Evolutionary conservation across 2,329 filamentous ascomycete genomes (phyloP), one percentile per base, ranked within the genome.

Genomic region (Fusarium protoensiforme): DNA sequence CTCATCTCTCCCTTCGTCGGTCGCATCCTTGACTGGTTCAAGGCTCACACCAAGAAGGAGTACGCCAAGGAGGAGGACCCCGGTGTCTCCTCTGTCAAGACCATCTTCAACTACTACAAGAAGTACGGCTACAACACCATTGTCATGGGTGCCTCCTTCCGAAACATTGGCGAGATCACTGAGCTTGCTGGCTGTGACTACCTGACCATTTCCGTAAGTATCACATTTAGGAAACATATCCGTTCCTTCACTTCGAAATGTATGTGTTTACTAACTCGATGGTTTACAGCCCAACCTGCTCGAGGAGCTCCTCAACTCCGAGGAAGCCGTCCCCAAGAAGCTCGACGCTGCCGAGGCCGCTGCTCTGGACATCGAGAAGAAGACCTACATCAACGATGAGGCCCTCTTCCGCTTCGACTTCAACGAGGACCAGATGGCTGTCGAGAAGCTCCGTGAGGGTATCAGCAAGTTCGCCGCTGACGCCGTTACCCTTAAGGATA

Each of bases 71-170:
- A 93, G 85, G 94, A 97, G 84, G 96, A 99, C 89, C 96, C 96
- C 66, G 96, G 96, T 89, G 96, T 99, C 85, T 90, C 94, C 88
- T 96, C 93, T 77, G 96, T 99, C 82, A 90, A 96, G 90, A 83
- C 81, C 85, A 99, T 99, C 88, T 99, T 93, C 92, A 96, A 99
- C 91, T 99, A 99, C 94, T 99, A 99, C 93, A 99, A 99, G 94
- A 98, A 98, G 91, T 94, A 88, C 85, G 94, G 93, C 85, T 98
- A 99, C 92, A 98, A 97, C 81, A 99, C 96, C 85, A 98, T 98
- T 80, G 96, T 99, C 86, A 99, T 99, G 96, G 96, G 96, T 82
- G 96, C 96, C 78, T 98, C 95, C 43, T 99, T 99, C 94, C 92
- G 96, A 84, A 98, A 93, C 89, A 88, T 88, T 74, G 96, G 96